Conservation (phyloP, 768 basidiomycete genomes). For the Phaeotremella fagi region DNA sequence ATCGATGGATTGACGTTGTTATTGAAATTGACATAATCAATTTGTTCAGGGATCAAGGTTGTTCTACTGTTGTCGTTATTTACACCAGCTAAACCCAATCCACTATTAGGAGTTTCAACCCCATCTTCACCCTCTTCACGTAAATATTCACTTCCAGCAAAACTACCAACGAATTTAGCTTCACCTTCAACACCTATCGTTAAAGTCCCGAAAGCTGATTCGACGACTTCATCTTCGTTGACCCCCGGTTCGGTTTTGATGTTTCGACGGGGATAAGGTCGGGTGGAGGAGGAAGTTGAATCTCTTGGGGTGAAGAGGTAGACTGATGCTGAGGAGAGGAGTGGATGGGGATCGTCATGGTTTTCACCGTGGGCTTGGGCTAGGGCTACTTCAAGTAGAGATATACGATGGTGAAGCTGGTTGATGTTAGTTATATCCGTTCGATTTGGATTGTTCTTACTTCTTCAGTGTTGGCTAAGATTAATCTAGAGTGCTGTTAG, state of each 20-base stretch:
- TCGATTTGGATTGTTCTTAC: slow-evolving; percentile 7
- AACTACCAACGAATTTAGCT: slow-evolving; percentile 40
- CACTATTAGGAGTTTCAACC: background rate
- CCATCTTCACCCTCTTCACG: slow-evolving; percentile 15
- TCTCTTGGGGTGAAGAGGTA: slow-evolving; percentile 38
- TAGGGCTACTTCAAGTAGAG: slow-evolving; percentile 42
- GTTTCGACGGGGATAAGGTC: slow-evolving; percentile 5
- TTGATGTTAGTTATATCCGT: background rate
- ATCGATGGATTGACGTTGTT: background rate
- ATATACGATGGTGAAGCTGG: slow-evolving; percentile 41
- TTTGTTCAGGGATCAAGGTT: slow-evolving; percentile 7
- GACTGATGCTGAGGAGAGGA: slow-evolving; percentile 27
- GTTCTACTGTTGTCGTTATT: background rate
- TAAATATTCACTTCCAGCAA: slow-evolving; percentile 41
- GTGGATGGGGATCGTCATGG: slow-evolving; percentile 29
- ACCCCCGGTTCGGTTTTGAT: slow-evolving; percentile 1
- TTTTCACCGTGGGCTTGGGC: slow-evolving; percentile 34
- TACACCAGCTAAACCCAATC: background rate
- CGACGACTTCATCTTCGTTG: slow-evolving; percentile 24
- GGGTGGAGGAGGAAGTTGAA: slow-evolving; percentile 1
- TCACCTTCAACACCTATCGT: slow-evolving; percentile 41
- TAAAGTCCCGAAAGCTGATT: slow-evolving; percentile 41
- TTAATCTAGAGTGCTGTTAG: slow-evolving; percentile 26
- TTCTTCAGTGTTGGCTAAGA: slow-evolving; percentile 44
- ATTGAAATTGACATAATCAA: background rate